A percentile compares a stretch with the other conserved stretches of the same genome.
These are phyloP conservation scores for Purshia tridentata DNA, from an alignment of 306 rosid species.

Conservation along the genomic window DNA sequence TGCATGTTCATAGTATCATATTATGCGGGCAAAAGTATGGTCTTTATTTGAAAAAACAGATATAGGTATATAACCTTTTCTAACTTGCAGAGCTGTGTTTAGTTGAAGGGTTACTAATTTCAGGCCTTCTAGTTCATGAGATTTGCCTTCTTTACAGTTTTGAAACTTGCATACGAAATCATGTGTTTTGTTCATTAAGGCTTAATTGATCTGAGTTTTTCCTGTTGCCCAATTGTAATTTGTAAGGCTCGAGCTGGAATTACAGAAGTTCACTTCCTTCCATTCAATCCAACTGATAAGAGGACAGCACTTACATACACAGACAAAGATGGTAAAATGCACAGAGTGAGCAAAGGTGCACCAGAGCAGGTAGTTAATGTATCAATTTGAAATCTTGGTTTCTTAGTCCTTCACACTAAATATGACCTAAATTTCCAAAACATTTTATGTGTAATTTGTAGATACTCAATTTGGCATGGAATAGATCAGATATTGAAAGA, in stretches of 20 bases:
- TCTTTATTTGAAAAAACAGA: background rate
- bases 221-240: background rate
- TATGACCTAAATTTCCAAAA: background rate
- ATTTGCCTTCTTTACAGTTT: background rate
- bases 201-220: background rate
- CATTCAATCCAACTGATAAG: slow-evolving; percentile 27
- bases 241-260: slow-evolving; percentile 21
- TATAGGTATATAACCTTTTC: background rate
- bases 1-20: background rate
- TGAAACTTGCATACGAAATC: background rate
- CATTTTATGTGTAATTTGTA: background rate
- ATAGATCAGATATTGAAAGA: slow-evolving; percentile 22
- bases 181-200: background rate
- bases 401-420: background rate
- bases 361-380: slow-evolving; percentile 21
- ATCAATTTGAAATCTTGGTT: background rate
- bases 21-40: background rate
- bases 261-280: slow-evolving; percentile 28
- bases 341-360: slow-evolving; percentile 24
- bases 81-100: background rate
- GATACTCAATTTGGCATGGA: slow-evolving; percentile 26
- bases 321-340: slow-evolving; percentile 24
- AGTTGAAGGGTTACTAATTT: background rate
- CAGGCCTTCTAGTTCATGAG: background rate
- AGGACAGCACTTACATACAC: slow-evolving; percentile 29